These are phyloP conservation scores for Acanthamoeba royreba DNA, from an alignment of 208 protist species.

Conservation along the genomic window DNA sequence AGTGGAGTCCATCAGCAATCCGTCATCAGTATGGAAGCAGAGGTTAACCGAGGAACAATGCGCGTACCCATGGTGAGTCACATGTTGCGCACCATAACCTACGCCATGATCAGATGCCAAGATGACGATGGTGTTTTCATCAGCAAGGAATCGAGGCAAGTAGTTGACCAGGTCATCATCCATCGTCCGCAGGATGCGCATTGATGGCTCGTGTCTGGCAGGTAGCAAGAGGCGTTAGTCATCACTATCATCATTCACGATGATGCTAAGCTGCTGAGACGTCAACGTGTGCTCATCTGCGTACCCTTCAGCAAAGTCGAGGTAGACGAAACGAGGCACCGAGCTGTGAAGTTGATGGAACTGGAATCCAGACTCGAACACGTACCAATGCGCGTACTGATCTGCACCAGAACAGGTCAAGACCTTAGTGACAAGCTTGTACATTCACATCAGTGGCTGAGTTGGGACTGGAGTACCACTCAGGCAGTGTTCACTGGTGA, in stretches of 20 bases:
- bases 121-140: not conserved
- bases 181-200: not conserved
- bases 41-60: not conserved
- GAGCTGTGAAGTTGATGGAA: not conserved
- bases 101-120: not conserved
- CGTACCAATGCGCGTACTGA: not conserved
- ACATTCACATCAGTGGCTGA: too few species aligned
- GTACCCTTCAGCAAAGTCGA: not conserved
- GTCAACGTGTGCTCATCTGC: too few species aligned
- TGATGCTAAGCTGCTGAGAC: not conserved
- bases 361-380: not conserved
- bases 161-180: not conserved
- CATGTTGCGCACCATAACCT: not conserved
- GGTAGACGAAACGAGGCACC: not conserved
- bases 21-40: not conserved
- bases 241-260: too few species aligned
- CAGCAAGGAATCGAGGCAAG: not conserved
- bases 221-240: not conserved
- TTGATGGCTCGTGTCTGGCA: not conserved
- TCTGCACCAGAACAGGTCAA: not conserved
- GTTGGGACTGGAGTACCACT: not conserved
- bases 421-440: too few species aligned
- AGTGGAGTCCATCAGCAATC: not conserved
- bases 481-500: not conserved
- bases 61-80: not conserved